A percentile compares a stretch with the other conserved stretches of the same genome.
phyloP scores from a whole-genome alignment of 1,284 basidiomycete species.

The Malassezia pachydermatis region DNA sequence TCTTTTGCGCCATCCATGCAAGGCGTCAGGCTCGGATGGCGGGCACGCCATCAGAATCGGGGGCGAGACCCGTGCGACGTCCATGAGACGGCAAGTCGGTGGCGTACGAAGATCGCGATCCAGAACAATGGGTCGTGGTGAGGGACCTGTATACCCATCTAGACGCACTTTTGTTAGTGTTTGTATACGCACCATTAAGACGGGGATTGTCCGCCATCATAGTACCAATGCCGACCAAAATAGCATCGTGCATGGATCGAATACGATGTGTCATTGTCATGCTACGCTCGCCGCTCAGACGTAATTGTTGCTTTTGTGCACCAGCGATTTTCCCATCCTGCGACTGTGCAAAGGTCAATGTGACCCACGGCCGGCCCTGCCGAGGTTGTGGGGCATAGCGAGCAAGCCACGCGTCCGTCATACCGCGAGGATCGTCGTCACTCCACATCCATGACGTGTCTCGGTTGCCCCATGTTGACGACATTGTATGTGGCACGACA shows the following conservation, averaged over 20 bases:
- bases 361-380: conserved; percentile 49
- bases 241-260: conserved; percentile 72
- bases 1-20: no score
- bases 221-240: conserved; percentile 80
- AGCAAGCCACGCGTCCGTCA: conserved; percentile 4
- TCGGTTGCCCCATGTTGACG: conserved; percentile 57
- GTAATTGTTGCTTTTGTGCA: conserved; percentile 60
- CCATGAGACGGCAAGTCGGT: conserved; percentile 63
- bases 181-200: conserved; percentile 56
- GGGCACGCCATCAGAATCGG: no score
- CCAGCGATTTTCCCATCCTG: conserved; percentile 86
- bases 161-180: conserved; percentile 35
- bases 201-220: conserved; percentile 82
- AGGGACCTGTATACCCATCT: conserved; percentile 30
- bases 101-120: conserved; percentile 64
- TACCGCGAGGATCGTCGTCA: no score
- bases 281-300: conserved; percentile 71
- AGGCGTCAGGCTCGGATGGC: no score
- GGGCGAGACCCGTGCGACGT: no score
- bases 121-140: conserved; percentile 70
- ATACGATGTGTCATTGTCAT: conserved; percentile 82
- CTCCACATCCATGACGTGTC: no score
- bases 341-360: conserved; percentile 88
- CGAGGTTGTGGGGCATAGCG: not conserved
- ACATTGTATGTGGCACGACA: conserved; percentile 71